Evolutionary conservation across 495 filamentous ascomycete species (phyloP).

Genomic region (Chaetomium fimeti): DNA sequence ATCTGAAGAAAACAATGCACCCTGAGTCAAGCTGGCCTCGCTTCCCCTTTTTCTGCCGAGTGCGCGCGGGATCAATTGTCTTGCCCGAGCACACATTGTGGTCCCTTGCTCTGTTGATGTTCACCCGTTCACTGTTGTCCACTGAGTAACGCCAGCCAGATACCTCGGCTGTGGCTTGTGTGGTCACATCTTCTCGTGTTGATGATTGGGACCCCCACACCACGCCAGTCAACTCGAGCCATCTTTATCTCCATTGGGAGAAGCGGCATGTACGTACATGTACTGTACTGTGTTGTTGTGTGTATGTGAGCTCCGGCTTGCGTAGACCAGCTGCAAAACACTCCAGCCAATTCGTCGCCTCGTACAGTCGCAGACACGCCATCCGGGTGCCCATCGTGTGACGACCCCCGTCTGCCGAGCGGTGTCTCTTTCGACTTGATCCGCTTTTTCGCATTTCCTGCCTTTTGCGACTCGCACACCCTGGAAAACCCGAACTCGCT

Average conservation of each 20-base stretch:
- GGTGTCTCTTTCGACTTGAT: neutral
- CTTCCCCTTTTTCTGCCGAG: neutral
- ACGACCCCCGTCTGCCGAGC: too few relatives aligned
- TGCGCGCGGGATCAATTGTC: neutral
- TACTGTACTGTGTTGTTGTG: neutral
- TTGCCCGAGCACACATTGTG: neutral
- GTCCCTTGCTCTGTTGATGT: neutral
- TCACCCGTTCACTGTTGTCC: neutral
- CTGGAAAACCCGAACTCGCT: neutral
- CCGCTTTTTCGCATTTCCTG: neutral
- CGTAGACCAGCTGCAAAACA: constrained; percentile 2
- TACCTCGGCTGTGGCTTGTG: neutral
- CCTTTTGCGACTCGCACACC: too few relatives aligned
- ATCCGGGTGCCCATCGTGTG: too few relatives aligned
- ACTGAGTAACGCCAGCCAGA: neutral
- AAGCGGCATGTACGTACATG: too few relatives aligned
- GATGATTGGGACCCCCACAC: neutral
- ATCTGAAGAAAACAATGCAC: neutral
- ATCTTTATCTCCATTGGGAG: neutral
- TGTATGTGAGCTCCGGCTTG: neutral
- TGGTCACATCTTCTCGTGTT: constrained; percentile 12
- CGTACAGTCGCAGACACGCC: neutral
- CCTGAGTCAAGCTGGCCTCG: neutral
- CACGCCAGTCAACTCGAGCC: neutral
- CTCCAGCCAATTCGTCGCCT: neutral